A percentile compares a stretch with the other conserved stretches of the same genome.
Conservation (phyloP, 148 eudicot species). For the Chenopodium album region DNA sequence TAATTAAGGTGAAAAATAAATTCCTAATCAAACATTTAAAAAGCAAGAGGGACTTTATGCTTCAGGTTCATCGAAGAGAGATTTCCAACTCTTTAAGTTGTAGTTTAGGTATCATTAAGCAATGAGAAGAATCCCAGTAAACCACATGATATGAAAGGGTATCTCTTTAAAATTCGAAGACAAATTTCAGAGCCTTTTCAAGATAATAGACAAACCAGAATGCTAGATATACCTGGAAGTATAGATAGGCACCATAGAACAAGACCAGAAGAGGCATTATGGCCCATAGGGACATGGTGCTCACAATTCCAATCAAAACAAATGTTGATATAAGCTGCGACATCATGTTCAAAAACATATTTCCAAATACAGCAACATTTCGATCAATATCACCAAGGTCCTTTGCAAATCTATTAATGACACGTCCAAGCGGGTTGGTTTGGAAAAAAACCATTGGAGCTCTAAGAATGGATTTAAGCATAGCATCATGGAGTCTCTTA, state of each 20-base stretch:
- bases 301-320: constrained; percentile 86
- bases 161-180: no score
- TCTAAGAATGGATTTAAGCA: constrained; percentile 80
- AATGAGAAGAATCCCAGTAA: no score
- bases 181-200: no score
- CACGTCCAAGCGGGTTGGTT: constrained; percentile 91
- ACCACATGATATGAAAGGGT: no score
- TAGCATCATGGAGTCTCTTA: constrained; percentile 76
- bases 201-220: constrained; percentile 5
- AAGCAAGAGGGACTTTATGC: no score
- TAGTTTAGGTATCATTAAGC: no score
- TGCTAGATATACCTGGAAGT: constrained; percentile 69
- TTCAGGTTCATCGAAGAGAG: no score
- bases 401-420: constrained; percentile 94
- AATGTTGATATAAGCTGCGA: constrained; percentile 90
- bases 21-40: no score
- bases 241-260: constrained; percentile 86
- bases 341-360: constrained; percentile 78
- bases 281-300: constrained; percentile 97
- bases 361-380: constrained; percentile 70
- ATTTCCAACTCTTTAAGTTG: no score
- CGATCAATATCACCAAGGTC: constrained; percentile 92
- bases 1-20: no score
- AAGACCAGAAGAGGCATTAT: constrained; percentile 90
- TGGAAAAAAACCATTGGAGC: constrained; percentile 99